A percentile compares a stretch with the other conserved stretches of the same genome.
These are phyloP conservation scores for Penicillium crustosum DNA, from an alignment of 2,329 filamentous ascomycete species.

Conservation along the genomic window DNA sequence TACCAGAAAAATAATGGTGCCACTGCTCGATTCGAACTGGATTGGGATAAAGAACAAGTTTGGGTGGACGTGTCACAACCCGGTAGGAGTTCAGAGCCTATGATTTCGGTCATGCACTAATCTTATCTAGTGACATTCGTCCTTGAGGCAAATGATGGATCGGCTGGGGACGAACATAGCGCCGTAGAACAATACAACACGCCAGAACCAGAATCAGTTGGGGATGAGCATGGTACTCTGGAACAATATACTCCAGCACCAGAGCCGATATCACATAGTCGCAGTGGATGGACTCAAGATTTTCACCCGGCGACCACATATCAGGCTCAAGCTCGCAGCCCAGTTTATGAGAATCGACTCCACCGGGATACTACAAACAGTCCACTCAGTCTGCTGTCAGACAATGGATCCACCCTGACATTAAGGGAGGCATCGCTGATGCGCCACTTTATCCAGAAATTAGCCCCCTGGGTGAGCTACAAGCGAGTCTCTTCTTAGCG, in stretches of 20 bases:
- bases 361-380: conserved; percentile 5
- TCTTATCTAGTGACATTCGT: conserved; percentile 29
- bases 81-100: conserved; percentile 18
- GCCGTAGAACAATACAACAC: neutral
- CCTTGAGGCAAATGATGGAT: conserved; percentile 23
- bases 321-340: neutral
- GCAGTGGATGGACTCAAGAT: neutral
- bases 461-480: conserved; percentile 35
- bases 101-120: neutral
- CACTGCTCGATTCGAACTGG: conserved; percentile 30
- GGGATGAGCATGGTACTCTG: neutral
- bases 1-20: conserved; percentile 33
- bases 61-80: conserved; percentile 35
- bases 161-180: conserved; percentile 4
- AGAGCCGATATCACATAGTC: neutral
- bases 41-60: conserved; percentile 32
- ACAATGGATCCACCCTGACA: conserved; percentile 18
- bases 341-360: neutral
- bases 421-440: conserved; percentile 36
- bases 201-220: neutral
- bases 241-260: neutral
- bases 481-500: neutral
- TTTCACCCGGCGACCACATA: neutral
- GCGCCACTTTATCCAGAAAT: conserved; percentile 36
- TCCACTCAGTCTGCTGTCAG: conserved; percentile 13